Base-by-base conservation (phyloP, 768 basidiomycete species). In the Termitomyces heimii region DNA sequence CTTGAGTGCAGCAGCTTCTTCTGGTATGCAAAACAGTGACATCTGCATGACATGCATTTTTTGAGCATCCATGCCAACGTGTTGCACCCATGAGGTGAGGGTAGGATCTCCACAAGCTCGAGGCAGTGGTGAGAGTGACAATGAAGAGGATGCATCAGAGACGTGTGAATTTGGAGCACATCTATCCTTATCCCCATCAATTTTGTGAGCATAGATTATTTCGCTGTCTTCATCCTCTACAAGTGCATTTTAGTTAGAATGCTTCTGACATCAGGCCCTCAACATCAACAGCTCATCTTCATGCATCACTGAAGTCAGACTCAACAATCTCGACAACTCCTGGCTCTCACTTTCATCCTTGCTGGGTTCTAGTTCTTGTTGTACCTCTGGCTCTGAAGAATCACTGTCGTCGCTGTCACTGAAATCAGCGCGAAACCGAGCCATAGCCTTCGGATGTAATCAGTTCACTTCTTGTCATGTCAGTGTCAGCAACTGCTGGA, bases 11-110 rank as follows among this genome's bases (percentile, higher is more conserved):
- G 81, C 87, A 14, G 82, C 85, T 65, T 88, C 86, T 67, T 90
- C 88, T 14, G 85, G 85, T 68, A 83, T 77, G 44, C 86, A 81
- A 67, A 96, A 96, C 52, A 96, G 73, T 35, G 89, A 88, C 0
- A 89, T 85, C 66, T 96, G 94, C n/a, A n/a, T n/a, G n/a, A n/a
- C n/a, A n/a, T n/a, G n/a, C n/a, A n/a, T n/a, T n/a, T n/a, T n/a
- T n/a, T 92, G 90, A 13, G 86, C 80, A 68, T 95, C 92, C n/a
- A 94, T 75, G 5, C 89, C 88, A 28, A 86, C 68, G 50, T 82
- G 82, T 48, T 85, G 79, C 16, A 85, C 83, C 88, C 89, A 89
- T 40, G 88, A 82, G n/a, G n/a, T n/a, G n/a, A n/a, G n/a, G n/a
- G n/a, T n/a, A n/a, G n/a, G n/a, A n/a, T n/a, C n/a, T n/a, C 69